Evolutionary conservation across 768 basidiomycete genomes (phyloP).

Genomic region (Obba rivulosa): DNA sequence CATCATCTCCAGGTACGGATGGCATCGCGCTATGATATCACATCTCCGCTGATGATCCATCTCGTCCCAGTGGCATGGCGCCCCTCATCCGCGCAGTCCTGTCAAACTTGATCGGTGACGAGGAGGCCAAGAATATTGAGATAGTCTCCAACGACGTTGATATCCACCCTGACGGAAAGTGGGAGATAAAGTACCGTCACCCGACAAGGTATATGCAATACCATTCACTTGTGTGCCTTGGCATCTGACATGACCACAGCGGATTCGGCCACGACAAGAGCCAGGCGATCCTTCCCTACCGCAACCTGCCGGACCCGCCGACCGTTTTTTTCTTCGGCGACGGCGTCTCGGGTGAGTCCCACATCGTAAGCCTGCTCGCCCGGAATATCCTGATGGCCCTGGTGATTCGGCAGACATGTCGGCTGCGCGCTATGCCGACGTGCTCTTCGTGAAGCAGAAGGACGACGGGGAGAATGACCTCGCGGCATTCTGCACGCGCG

Average conservation of each 20-base stretch:
- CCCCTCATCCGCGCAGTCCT: conserved; percentile 90
- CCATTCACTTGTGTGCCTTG: not conserved
- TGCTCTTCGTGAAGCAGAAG: conserved; percentile 91
- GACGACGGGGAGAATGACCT: conserved; percentile 80
- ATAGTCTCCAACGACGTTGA: conserved; percentile 92
- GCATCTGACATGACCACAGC: conserved; percentile 31
- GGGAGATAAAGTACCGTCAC: conserved; percentile 85
- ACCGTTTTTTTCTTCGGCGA: conserved; percentile 96
- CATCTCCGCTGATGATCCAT: conserved; percentile 2
- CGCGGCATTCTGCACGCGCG: conserved; percentile 71
- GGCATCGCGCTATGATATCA: not conserved
- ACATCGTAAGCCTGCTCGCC: no score
- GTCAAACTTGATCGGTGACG: conserved; percentile 70
- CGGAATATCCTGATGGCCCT: not conserved
- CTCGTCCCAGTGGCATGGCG: conserved; percentile 71
- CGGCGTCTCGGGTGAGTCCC: conserved; percentile 79
- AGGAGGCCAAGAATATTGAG: conserved; percentile 70
- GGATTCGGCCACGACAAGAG: conserved; percentile 96
- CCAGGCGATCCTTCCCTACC: conserved; percentile 88
- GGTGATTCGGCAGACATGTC: conserved; percentile 61
- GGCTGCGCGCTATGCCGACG: conserved; percentile 87
- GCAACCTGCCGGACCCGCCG: conserved; percentile 62
- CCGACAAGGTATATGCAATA: conserved; percentile 61
- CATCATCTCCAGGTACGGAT: conserved; percentile 79
- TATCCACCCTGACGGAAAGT: conserved; percentile 57